Conservation (phyloP, 805 yeast species). For the Myxozyma melibiosi region DNA sequence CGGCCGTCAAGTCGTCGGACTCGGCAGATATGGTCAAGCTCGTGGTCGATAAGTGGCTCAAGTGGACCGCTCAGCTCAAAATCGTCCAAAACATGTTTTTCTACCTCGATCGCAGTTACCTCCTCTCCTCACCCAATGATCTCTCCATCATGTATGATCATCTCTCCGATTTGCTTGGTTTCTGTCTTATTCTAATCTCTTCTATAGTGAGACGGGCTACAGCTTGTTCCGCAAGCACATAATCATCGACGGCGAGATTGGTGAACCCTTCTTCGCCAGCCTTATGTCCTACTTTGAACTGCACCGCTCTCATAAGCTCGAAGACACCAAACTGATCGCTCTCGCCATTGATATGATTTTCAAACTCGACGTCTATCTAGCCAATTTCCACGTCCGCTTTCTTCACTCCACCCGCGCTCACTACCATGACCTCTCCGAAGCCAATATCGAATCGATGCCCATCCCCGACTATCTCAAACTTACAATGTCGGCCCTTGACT, state of each 20-base stretch:
- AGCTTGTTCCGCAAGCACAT: slow-evolving; percentile 20
- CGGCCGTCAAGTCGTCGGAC: neutral
- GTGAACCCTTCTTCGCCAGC: slow-evolving; percentile 14
- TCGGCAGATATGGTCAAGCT: slow-evolving; percentile 27
- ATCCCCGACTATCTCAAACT: slow-evolving; percentile 22
- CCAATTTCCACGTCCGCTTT: slow-evolving; percentile 22
- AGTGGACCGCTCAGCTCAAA: slow-evolving; percentile 33
- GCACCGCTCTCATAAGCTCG: slow-evolving; percentile 12
- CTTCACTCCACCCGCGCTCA: slow-evolving; percentile 16
- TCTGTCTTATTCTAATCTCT: neutral
- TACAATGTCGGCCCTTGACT: slow-evolving; percentile 3
- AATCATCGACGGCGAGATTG: slow-evolving; percentile 2
- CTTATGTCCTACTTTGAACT: slow-evolving; percentile 10
- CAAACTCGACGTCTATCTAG: slow-evolving; percentile 15
- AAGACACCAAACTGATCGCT: neutral
- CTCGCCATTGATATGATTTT: slow-evolving; percentile 20
- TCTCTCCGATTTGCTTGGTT: neutral
- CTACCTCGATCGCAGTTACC: slow-evolving; percentile 39
- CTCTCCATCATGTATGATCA: neutral
- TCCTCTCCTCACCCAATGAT: slow-evolving; percentile 26
- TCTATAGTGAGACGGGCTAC: slow-evolving; percentile 24
- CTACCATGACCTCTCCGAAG: slow-evolving; percentile 15
- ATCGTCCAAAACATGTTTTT: slow-evolving; percentile 38
- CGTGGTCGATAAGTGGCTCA: slow-evolving; percentile 27
- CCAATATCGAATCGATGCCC: slow-evolving; percentile 5